Base-by-base conservation (phyloP, 2,329 filamentous ascomycete species). In the Cercospora brassicicola region DNA sequence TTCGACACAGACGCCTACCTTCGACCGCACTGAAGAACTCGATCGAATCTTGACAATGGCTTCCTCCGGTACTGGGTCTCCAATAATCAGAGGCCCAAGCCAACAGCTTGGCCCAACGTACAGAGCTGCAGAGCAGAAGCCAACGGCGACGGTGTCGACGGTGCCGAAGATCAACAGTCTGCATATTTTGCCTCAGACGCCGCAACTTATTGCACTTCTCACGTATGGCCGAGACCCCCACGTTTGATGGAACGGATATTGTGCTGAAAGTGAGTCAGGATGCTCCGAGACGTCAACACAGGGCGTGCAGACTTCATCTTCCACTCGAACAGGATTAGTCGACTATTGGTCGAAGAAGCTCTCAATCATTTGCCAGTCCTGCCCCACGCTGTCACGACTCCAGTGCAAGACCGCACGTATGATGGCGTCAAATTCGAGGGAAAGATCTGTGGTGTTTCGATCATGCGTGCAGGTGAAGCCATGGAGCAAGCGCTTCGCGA, bases 401-500 rank as follows among this genome's bases (percentile, higher is more conserved):
- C 95, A 0, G 91, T 97, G 53, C 67, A 68, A 57, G 94, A 94
- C 48, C 89, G 90, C 71, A 88, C 88, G 62, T 99, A 99, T 81
- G 88, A 91, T 36, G 95, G 95, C 30, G 91, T 99, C 71, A 91
- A 91, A 82, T 99, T 99, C 77, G 91, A 98, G 79, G 95, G 95
- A 72, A 97, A 98, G 83, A 99, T 99, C 74, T 99, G 95, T 78
- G 95, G 95, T 64, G 95, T 99, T 15, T 96, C 92, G 6, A 99
- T 99, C 76, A 98, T 99, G 95, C 89, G 95, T 71, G 95, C 95
- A 11, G 95, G 95, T 62, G 95, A 99, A 82, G 92, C 94, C 67
- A 99, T 99, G 95, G 95, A 99, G 82, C 93, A 98, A 81, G 95
- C 94, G 2, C 83, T 99, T 69, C 87, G 95, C 68, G 94, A 99